Conservation (phyloP, 1,284 basidiomycete species). For the Ceratobasidium sp. region DNA sequence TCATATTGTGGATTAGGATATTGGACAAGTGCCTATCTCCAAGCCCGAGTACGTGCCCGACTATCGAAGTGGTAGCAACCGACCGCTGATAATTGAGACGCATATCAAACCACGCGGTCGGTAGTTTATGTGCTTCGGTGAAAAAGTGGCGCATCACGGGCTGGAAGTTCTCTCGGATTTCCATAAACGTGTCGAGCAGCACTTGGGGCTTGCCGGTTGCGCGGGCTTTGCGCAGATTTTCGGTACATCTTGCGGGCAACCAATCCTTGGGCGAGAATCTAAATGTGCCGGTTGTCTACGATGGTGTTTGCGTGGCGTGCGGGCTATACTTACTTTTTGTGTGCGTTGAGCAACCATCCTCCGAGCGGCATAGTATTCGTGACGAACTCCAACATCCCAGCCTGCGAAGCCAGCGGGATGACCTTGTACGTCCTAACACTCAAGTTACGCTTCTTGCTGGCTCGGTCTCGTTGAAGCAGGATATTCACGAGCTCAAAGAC, state of each 20-base stretch:
- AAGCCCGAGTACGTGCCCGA: conserved; percentile 92
- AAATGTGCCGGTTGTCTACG: not conserved
- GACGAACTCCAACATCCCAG: conserved; percentile 94
- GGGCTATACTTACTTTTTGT: conserved; percentile 65
- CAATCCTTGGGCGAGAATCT: conserved; percentile 62
- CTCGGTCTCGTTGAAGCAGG: conserved; percentile 79
- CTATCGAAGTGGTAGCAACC: conserved; percentile 93
- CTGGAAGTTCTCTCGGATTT: conserved; percentile 71
- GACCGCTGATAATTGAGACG: conserved; percentile 91
- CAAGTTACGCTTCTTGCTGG: conserved; percentile 80
- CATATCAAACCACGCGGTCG: conserved; percentile 94
- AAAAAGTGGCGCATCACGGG: conserved; percentile 97
- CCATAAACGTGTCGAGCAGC: conserved; percentile 61
- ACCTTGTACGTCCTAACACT: conserved; percentile 89
- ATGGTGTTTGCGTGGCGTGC: not conserved
- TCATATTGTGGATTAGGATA: conserved; percentile 87
- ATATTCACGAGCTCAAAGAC: conserved; percentile 93
- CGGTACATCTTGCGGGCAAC: conserved; percentile 35
- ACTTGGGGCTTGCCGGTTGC: conserved; percentile 43
- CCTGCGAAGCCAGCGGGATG: conserved; percentile 83
- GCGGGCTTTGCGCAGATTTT: conserved; percentile 43
- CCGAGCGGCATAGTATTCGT: conserved; percentile 79
- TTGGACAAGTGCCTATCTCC: conserved; percentile 95
- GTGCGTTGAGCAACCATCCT: conserved; percentile 73
- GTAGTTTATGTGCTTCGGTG: conserved; percentile 87